Percentiles rank a stretch among this genome's conserved stretches.
phyloP scores from a whole-genome alignment of 768 basidiomycete genomes.

The Russula lepida region DNA sequence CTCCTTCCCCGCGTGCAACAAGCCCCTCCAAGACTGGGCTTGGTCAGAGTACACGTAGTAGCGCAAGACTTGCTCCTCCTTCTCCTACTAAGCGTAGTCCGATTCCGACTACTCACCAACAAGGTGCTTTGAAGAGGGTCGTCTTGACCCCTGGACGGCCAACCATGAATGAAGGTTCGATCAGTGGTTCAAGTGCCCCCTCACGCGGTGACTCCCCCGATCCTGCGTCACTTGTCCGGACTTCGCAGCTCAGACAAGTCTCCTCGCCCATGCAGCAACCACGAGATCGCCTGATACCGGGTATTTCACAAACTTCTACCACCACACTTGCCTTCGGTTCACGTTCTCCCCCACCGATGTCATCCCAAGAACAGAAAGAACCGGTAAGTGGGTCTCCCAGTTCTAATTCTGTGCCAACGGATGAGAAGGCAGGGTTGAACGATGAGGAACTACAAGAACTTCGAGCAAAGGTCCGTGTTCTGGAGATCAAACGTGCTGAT shows the following conservation, averaged over 20 bases:
- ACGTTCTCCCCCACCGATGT: constrained; percentile 7
- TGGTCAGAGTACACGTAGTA: constrained; percentile 13
- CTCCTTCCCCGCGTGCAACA: constrained; percentile 17
- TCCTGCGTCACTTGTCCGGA: constrained; percentile 20
- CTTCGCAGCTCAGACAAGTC: constrained; percentile 28
- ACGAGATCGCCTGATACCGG: constrained; percentile 7
- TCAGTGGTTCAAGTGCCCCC: constrained; percentile 27
- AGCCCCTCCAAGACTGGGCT: constrained; percentile 12
- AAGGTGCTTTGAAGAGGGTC: constrained; percentile 1
- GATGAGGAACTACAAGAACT: constrained; percentile 71
- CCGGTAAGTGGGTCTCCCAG: background rate
- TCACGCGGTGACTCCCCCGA: constrained; percentile 27
- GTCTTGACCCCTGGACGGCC: constrained; percentile 36
- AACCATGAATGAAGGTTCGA: constrained; percentile 30
- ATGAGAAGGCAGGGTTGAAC: constrained; percentile 22
- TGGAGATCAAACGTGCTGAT: constrained; percentile 82
- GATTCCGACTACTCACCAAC: constrained; percentile 7
- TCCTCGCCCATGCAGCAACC: constrained; percentile 27
- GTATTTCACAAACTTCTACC: constrained; percentile 14
- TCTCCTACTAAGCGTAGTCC: constrained; percentile 53
- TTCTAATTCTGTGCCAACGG: background rate
- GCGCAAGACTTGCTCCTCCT: constrained; percentile 23
- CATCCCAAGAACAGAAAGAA: constrained; percentile 1
- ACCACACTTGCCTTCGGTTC: background rate
- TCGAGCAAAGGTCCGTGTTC: constrained; percentile 69